phyloP scores from a whole-genome alignment of 345 rosid genomes.

The Acer saccharum region DNA sequence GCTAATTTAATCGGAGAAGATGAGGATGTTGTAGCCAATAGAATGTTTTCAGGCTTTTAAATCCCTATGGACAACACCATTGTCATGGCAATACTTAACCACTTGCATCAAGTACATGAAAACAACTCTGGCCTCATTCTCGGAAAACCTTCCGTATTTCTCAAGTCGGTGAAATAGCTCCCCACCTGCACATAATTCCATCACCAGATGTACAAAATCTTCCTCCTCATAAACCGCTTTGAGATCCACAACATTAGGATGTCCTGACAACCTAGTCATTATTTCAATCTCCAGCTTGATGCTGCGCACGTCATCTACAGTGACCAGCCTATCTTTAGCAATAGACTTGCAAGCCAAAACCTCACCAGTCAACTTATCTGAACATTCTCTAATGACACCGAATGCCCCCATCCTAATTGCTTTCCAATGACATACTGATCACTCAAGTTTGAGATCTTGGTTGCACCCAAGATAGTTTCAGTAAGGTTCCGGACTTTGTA shows the following conservation, averaged over 20 bases:
- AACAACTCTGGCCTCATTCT: constrained; percentile 50
- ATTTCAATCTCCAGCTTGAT: constrained; percentile 67
- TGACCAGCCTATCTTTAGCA: constrained; percentile 56
- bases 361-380: constrained; percentile 55
- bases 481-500: constrained; percentile 50
- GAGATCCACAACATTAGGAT: constrained; percentile 64
- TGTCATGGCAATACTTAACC: constrained; percentile 66
- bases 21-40: constrained; percentile 58
- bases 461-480: constrained; percentile 54
- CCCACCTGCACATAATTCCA: constrained; percentile 81
- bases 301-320: constrained; percentile 48
- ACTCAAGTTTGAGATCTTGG: constrained; percentile 54
- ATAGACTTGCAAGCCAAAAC: constrained; percentile 69
- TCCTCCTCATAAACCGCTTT: constrained; percentile 74
- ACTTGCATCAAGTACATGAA: constrained; percentile 72
- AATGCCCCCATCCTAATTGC: constrained; percentile 86
- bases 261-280: constrained; percentile 59
- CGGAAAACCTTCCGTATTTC: constrained; percentile 63
- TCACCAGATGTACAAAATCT: constrained; percentile 60
- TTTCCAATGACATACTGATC: constrained; percentile 66
- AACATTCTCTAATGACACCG: constrained; percentile 75
- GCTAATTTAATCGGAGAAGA: constrained; percentile 71
- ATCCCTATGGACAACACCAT: constrained; percentile 75
- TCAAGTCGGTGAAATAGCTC: constrained; percentile 66
- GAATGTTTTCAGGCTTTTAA: constrained; percentile 73